phyloP scores from a whole-genome alignment of 202 grass and related monocot species.

The Elaeis oleifera region DNA sequence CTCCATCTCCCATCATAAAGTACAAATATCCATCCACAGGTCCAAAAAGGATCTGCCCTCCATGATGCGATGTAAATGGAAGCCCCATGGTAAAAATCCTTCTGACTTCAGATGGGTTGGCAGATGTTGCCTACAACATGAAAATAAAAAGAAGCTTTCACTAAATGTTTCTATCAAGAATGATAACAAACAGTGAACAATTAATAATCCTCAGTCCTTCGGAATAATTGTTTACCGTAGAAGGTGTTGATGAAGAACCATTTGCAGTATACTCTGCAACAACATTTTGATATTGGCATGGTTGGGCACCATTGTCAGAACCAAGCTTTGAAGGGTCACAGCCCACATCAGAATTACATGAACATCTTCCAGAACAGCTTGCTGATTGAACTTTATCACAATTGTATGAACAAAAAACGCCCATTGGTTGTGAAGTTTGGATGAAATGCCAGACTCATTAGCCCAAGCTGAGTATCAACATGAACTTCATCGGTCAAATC shows the following conservation, averaged over 20 bases:
- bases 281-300: conserved; percentile 73
- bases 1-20: conserved; percentile 96
- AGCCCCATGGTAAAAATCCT: conserved; percentile 93
- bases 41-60: conserved; percentile 81
- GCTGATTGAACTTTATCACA: conserved; percentile 62
- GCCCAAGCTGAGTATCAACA: conserved; percentile 42
- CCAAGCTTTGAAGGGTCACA: conserved; percentile 73
- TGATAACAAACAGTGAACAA: background rate
- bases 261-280: conserved; percentile 74
- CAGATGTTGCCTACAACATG: conserved; percentile 40
- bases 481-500: conserved; percentile 76
- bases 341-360: conserved; percentile 75
- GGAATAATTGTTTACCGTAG: conserved; percentile 35
- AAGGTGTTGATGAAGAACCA: conserved; percentile 58
- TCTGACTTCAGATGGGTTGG: conserved; percentile 62
- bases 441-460: conserved; percentile 81
- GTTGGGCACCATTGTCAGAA: conserved; percentile 56
- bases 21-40: conserved; percentile 85
- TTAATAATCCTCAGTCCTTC: background rate
- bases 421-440: conserved; percentile 67
- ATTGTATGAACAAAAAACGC: conserved; percentile 91
- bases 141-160: conserved; percentile 7
- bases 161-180: background rate
- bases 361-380: conserved; percentile 67
- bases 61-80: conserved; percentile 74